Conservation (phyloP, 1,284 basidiomycete species). For the Leccinum pallidistipes region DNA sequence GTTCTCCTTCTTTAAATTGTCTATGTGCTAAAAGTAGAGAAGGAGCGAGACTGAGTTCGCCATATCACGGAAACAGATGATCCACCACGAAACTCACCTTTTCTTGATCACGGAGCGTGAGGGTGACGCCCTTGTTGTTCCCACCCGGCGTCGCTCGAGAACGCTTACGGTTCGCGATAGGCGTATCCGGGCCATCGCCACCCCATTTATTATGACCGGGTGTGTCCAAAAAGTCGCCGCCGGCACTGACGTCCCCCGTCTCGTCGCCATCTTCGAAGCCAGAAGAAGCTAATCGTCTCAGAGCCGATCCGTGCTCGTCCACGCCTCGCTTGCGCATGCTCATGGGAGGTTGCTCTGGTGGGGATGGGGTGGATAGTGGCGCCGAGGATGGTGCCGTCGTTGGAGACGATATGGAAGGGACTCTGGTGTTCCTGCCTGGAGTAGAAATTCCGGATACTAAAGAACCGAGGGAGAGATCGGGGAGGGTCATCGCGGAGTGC, state of each 20-base stretch:
- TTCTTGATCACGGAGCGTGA: slow-evolving; percentile 92
- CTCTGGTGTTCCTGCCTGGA: slow-evolving; percentile 49
- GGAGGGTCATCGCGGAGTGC: slow-evolving; percentile 47
- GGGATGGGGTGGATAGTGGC: slow-evolving; percentile 54
- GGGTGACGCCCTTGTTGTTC: slow-evolving; percentile 57
- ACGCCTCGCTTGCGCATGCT: slow-evolving; percentile 20
- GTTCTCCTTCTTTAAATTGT: slow-evolving; percentile 93
- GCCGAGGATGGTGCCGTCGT: slow-evolving; percentile 56
- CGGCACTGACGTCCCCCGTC: slow-evolving; percentile 29
- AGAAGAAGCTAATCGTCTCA: slow-evolving; percentile 29
- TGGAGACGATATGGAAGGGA: slow-evolving; percentile 53
- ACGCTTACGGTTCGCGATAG: slow-evolving; percentile 44
- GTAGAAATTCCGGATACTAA: slow-evolving; percentile 56
- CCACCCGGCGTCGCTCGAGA: slow-evolving; percentile 43
- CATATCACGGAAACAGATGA: background rate
- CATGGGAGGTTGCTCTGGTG: slow-evolving; percentile 27
- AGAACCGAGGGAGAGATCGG: slow-evolving; percentile 65
- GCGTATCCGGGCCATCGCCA: slow-evolving; percentile 48
- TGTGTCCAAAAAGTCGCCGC: slow-evolving; percentile 50
- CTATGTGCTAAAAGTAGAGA: slow-evolving; percentile 70
- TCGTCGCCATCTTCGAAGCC: slow-evolving; percentile 42
- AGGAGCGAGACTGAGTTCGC: background rate
- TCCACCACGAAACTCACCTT: slow-evolving; percentile 58
- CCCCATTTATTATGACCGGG: slow-evolving; percentile 49
- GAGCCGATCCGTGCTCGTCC: slow-evolving; percentile 28